phyloP scores from a whole-genome alignment of 2,329 filamentous ascomycete species.

The Neodidymelliopsis sp. region DNA sequence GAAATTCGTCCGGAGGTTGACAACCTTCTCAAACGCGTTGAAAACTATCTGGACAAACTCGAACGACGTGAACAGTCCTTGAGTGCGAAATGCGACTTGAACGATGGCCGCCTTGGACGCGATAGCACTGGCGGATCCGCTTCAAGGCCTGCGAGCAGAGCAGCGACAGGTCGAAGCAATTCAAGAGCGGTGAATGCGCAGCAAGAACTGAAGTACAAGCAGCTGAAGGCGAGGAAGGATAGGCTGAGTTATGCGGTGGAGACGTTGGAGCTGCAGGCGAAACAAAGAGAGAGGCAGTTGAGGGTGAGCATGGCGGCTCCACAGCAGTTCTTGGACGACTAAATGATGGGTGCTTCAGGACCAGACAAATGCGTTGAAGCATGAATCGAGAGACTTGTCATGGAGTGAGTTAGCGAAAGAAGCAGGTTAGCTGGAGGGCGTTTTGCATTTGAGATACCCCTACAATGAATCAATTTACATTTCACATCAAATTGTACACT shows the following conservation, averaged over 20 bases:
- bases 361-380: neutral
- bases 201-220: constrained; percentile 67
- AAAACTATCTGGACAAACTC: constrained; percentile 81
- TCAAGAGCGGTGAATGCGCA: constrained; percentile 52
- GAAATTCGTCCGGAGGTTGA: constrained; percentile 90
- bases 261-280: constrained; percentile 83
- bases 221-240: constrained; percentile 81
- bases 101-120: constrained; percentile 72
- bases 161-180: constrained; percentile 34
- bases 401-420: neutral
- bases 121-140: constrained; percentile 33
- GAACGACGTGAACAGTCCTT: constrained; percentile 83
- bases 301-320: constrained; percentile 74
- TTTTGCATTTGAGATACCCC: constrained; percentile 44
- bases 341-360: constrained; percentile 1
- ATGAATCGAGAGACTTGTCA: neutral
- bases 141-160: constrained; percentile 34
- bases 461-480: constrained; percentile 2
- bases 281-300: constrained; percentile 75
- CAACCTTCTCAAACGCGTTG: constrained; percentile 80
- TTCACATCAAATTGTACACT: neutral
- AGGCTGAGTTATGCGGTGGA: constrained; percentile 86
- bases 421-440: constrained; percentile 15
- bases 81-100: constrained; percentile 81
- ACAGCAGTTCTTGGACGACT: constrained; percentile 48